A percentile compares a stretch with the other conserved stretches of the same genome.
Conservation (phyloP, 805 yeast species). For the Kodamaea kaohsiungensis region DNA sequence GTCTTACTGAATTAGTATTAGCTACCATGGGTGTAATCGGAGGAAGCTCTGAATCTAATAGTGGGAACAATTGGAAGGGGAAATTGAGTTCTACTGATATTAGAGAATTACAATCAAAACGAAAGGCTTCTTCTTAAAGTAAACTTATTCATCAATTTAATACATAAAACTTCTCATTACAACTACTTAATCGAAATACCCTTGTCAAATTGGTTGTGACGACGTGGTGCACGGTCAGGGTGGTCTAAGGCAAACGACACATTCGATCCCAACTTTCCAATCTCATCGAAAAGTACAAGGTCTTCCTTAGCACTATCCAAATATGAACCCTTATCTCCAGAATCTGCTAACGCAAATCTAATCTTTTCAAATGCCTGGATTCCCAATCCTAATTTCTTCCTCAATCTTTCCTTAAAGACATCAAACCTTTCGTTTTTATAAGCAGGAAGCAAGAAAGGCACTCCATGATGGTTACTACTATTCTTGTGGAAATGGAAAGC, state of each 20-base stretch:
- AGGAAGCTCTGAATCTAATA: conserved; percentile 39
- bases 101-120: conserved; percentile 36
- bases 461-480: conserved; percentile 68
- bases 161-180: not conserved
- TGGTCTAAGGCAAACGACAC: conserved; percentile 80
- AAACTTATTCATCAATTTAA: not conserved
- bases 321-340: conserved; percentile 42
- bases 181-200: conserved; percentile 42
- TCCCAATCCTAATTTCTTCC: conserved; percentile 70
- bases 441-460: conserved; percentile 78
- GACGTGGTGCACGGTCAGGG: conserved; percentile 70
- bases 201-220: conserved; percentile 37
- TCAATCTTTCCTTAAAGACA: conserved; percentile 67
- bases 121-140: not conserved
- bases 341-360: conserved; percentile 57
- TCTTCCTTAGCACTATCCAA: conserved; percentile 53
- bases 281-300: conserved; percentile 54
- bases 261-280: conserved; percentile 39
- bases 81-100: conserved; percentile 86
- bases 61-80: conserved; percentile 53
- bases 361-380: conserved; percentile 79
- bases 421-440: conserved; percentile 64
- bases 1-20: conserved; percentile 48
- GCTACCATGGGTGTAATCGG: conserved; percentile 58
- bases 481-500: conserved; percentile 80